Evolutionary conservation across 768 basidiomycete genomes (phyloP), one percentile per base, ranked within the genome.

Genomic region (Pilatotrama ljubarskyi): DNA sequence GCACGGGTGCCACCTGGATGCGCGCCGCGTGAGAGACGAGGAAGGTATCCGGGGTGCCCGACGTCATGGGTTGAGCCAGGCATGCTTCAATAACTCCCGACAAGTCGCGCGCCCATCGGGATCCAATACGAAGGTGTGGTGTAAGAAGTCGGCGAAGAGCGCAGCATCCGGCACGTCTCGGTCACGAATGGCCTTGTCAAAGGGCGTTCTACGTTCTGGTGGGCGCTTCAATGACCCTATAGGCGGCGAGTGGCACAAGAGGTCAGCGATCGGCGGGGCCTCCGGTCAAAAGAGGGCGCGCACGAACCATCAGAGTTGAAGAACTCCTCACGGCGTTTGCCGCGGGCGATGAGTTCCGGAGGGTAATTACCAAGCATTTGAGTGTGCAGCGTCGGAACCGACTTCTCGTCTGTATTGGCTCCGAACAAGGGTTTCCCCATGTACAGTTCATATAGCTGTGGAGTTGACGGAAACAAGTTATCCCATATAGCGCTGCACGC

Each of bases 331-430:
- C 40, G 48, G 35, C 36, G 25, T 25, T 52, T 55, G 5, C 55
- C 55, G 14, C 54, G 61, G 26, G 42, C 22, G 20, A 62, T 44
- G 10, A 62, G 41, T n/a, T 52, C 48, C 13, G n/a, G 42, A 9
- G 61, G 61, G 20, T 62, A 57, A 32, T 62, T 51, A 5, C 61
- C 61, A 17, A 62, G 36, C 40, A 51, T 25, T 5, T 47, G n/a
- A 29, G 25, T 40, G 41, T 62, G 61, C 18, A 62, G 9, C 7
- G 40, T 51, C n/a, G 61, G 60, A 6, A 61, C 42, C 41, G 47
- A 48, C 18, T 22, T 29, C 13, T 57, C 48, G 18, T 42, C 37
- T 13, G 42, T 40, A 42, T 62, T 38, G 36, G n/a, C 20, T 11
- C 50, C 37, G 20, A 51, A 51, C n/a, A 51, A 15, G 14, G 50